Conservation (phyloP, 1,284 basidiomycete genomes). For the Ceratobasidium sp. region DNA sequence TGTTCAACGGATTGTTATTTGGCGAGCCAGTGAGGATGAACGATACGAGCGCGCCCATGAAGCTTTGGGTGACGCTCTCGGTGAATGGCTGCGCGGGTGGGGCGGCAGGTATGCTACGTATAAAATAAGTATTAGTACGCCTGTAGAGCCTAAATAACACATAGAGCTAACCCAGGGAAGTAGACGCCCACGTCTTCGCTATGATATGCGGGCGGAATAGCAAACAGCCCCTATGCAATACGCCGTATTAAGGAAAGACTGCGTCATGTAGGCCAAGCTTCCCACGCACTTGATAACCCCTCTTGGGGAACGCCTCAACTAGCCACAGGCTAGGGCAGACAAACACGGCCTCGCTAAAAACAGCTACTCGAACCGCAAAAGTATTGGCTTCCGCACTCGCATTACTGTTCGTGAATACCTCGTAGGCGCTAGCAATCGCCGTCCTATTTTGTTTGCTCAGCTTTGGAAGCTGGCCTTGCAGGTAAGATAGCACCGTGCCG, state of each 20-base stretch:
- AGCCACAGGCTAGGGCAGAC: conserved; percentile 37
- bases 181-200: conserved; percentile 30
- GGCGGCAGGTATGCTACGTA: conserved; percentile 1
- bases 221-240: conserved; percentile 27
- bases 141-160: background rate
- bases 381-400: conserved; percentile 7
- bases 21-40: conserved; percentile 34
- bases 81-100: conserved; percentile 30
- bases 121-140: background rate
- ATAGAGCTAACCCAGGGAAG: conserved; percentile 30
- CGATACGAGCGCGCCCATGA: conserved; percentile 34
- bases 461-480: conserved; percentile 4
- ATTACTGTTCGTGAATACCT: conserved; percentile 6
- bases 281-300: conserved; percentile 8
- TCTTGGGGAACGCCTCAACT: conserved; percentile 28
- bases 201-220: conserved; percentile 26
- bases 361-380: background rate
- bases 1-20: conserved; percentile 37
- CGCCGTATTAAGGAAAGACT: background rate
- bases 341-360: conserved; percentile 32
- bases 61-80: conserved; percentile 33
- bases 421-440: conserved; percentile 5
- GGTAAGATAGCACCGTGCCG: conserved; percentile 12
- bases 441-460: conserved; percentile 13
- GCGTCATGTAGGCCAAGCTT: no score